These are phyloP conservation scores for Fomitopsis pulvina DNA, from an alignment of 768 basidiomycete genomes.

Conservation along the genomic window DNA sequence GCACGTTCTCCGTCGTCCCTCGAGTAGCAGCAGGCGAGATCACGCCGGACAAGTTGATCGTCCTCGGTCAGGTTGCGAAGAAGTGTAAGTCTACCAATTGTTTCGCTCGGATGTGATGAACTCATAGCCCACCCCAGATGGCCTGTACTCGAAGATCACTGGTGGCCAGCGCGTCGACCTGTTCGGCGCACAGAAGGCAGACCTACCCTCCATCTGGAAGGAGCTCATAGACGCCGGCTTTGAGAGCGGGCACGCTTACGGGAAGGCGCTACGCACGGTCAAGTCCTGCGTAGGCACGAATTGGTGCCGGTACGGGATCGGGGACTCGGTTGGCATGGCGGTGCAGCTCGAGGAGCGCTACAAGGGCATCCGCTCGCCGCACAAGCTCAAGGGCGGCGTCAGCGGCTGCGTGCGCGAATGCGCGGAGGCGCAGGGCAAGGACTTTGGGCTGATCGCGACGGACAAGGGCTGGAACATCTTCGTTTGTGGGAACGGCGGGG, in stretches of 20 bases:
- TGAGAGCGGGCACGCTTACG: constrained; percentile 74
- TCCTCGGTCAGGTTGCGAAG: constrained; percentile 57
- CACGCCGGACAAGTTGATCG: constrained; percentile 60
- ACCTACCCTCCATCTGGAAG: constrained; percentile 64
- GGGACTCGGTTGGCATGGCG: constrained; percentile 69
- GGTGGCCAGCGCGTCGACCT: constrained; percentile 58
- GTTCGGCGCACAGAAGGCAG: constrained; percentile 65
- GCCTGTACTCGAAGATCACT: constrained; percentile 59
- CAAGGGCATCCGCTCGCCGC: constrained; percentile 61
- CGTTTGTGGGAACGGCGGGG: constrained; percentile 66
- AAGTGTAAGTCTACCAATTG: constrained; percentile 35
- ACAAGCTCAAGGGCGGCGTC: constrained; percentile 74
- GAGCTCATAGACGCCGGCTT: constrained; percentile 59
- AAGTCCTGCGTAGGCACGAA: constrained; percentile 73
- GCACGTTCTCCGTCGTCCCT: constrained; percentile 67
- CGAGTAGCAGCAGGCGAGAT: constrained; percentile 66
- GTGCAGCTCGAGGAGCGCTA: constrained; percentile 68
- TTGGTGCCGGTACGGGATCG: constrained; percentile 68
- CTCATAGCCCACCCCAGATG: constrained; percentile 23
- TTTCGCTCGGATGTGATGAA: neutral
- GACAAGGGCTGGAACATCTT: constrained; percentile 79
- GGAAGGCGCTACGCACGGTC: constrained; percentile 59
- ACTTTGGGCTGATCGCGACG: constrained; percentile 73
- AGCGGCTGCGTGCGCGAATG: constrained; percentile 72
- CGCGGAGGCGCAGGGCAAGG: constrained; percentile 69